These are phyloP conservation scores for Farysia itapuensis DNA, from an alignment of 1,284 basidiomycete species.

Conservation along the genomic window DNA sequence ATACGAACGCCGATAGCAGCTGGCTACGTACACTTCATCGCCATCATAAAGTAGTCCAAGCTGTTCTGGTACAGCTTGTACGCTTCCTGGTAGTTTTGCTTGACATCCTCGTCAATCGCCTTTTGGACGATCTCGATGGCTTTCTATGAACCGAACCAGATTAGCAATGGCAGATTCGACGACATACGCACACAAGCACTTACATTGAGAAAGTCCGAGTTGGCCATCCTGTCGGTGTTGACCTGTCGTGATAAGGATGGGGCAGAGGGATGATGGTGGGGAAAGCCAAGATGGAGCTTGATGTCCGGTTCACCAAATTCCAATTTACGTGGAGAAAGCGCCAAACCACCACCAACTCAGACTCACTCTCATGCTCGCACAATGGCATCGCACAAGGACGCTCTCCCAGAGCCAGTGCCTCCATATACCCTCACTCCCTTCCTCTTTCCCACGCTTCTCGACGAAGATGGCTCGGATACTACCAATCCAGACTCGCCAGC, in stretches of 20 bases:
- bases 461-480: slow-evolving; percentile 1
- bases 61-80: slow-evolving; percentile 87
- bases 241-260: neutral
- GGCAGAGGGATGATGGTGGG: neutral
- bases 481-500: slow-evolving; percentile 32
- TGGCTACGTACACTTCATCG: slow-evolving; percentile 69
- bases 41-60: slow-evolving; percentile 96
- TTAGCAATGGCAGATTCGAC: neutral
- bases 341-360: no score
- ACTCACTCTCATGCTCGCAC: no score
- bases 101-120: slow-evolving; percentile 92
- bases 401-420: slow-evolving; percentile 22
- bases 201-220: slow-evolving; percentile 51
- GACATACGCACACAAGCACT: no score
- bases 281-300: no score
- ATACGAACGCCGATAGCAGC: neutral
- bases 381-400: neutral
- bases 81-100: slow-evolving; percentile 90
- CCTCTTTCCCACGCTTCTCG: slow-evolving; percentile 37
- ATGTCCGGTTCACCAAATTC: no score
- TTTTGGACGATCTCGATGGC: slow-evolving; percentile 92
- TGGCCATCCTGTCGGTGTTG: slow-evolving; percentile 29
- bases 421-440: slow-evolving; percentile 33
- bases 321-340: no score
- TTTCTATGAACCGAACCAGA: no score